Conservation (phyloP, 371 early-diverging fungal species). For the Funneliformis caledonium region DNA sequence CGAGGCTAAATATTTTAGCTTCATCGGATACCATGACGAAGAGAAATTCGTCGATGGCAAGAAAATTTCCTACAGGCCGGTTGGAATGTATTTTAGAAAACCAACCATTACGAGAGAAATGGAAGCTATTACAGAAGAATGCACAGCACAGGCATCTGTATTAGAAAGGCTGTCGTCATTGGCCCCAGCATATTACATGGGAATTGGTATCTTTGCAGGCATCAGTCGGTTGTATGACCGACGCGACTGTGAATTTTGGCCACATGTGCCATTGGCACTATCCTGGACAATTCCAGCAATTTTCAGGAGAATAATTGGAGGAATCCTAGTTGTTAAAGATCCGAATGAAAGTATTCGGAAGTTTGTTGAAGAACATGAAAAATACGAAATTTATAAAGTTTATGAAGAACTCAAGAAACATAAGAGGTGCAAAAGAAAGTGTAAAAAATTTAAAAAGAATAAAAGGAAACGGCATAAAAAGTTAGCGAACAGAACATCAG, state of each 20-base stretch:
- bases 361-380: not conserved
- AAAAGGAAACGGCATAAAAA: no score
- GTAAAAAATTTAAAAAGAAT: no score
- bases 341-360: not conserved
- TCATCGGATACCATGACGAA: no score
- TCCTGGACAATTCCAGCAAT: slow-evolving; percentile 20
- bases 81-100: no score
- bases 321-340: not conserved
- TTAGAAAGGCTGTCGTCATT: slow-evolving; percentile 5
- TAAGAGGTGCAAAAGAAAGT: no score
- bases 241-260: not conserved
- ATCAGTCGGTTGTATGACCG: not conserved
- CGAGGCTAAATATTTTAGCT: no score
- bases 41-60: no score
- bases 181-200: not conserved
- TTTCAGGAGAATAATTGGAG: not conserved
- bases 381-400: no score
- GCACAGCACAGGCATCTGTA: slow-evolving; percentile 20
- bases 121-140: not conserved
- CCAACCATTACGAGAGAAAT: no score
- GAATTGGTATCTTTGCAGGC: slow-evolving; percentile 15
- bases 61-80: no score
- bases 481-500: no score
- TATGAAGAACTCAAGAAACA: no score
- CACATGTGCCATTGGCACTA: not conserved